A percentile compares a stretch with the other conserved stretches of the same genome.
These are phyloP conservation scores for Botrytis cinerea DNA, from an alignment of 2,329 filamentous ascomycete species.

Conservation along the genomic window DNA sequence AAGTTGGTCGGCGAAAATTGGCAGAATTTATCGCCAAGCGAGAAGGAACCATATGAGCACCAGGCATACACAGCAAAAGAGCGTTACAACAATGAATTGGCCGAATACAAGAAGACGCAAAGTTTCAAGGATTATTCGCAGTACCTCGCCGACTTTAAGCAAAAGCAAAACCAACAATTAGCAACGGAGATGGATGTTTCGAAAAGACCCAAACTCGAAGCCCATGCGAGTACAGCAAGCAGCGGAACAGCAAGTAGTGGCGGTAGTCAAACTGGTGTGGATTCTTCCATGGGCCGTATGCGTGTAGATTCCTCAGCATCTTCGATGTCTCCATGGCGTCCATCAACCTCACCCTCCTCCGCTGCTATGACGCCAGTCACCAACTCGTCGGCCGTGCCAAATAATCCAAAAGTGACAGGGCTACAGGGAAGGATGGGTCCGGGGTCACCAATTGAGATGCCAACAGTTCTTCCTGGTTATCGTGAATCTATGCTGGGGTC, in stretches of 20 bases:
- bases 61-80: conserved; percentile 75
- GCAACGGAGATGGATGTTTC: conserved; percentile 35
- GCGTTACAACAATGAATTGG: conserved; percentile 70
- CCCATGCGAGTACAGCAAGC: conserved; percentile 33
- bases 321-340: conserved; percentile 32
- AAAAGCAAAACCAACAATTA: conserved; percentile 64
- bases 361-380: conserved; percentile 13
- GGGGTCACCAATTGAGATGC: conserved; percentile 31
- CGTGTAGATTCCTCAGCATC: conserved; percentile 35
- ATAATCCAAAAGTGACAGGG: conserved; percentile 11
- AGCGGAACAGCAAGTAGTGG: conserved; percentile 34
- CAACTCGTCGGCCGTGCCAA: conserved; percentile 26
- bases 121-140: conserved; percentile 68
- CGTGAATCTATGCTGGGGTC: conserved; percentile 38
- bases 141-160: conserved; percentile 77
- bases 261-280: conserved; percentile 31
- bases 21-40: conserved; percentile 67
- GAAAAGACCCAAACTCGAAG: conserved; percentile 41
- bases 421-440: conserved; percentile 24
- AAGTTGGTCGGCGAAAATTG: conserved; percentile 81
- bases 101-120: conserved; percentile 75
- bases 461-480: conserved; percentile 39
- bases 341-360: conserved; percentile 20
- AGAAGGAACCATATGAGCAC: conserved; percentile 72
- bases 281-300: conserved; percentile 27